A percentile compares a stretch with the other conserved stretches of the same genome.
These are phyloP conservation scores for Thymus quinquecostatus DNA, from an alignment of 257 asterid species.

Conservation along the genomic window DNA sequence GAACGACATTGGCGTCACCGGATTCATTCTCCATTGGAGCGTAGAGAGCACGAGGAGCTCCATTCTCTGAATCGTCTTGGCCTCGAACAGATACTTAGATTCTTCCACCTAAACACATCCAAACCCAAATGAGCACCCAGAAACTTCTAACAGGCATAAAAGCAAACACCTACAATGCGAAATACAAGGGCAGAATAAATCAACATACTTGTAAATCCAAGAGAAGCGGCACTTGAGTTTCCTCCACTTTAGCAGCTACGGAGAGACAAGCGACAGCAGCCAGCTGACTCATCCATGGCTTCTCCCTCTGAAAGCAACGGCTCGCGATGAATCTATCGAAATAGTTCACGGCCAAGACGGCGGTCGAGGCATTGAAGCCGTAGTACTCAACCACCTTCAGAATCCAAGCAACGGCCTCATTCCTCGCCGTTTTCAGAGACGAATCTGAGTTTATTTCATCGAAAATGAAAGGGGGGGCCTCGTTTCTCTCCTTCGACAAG, in stretches of 20 bases:
- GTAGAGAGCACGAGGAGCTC: constrained; percentile 79
- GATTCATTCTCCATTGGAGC: constrained; percentile 84
- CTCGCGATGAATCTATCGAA: constrained; percentile 70
- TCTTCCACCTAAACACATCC: constrained; percentile 59
- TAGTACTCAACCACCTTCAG: constrained; percentile 59
- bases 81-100: constrained; percentile 70
- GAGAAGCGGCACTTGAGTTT: constrained; percentile 82
- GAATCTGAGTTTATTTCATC: constrained; percentile 46
- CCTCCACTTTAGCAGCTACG: constrained; percentile 96
- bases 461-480: constrained; percentile 29
- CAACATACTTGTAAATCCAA: constrained; percentile 22
- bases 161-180: constrained; percentile 41
- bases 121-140: constrained; percentile 22
- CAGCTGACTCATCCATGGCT: constrained; percentile 95
- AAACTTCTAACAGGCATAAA: constrained; percentile 30
- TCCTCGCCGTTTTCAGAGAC: constrained; percentile 48
- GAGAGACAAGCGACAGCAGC: constrained; percentile 93
- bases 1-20: constrained; percentile 81
- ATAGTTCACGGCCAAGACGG: constrained; percentile 68
- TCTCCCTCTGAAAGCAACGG: constrained; percentile 70
- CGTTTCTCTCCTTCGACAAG: constrained; percentile 59
- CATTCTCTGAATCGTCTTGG: constrained; percentile 89
- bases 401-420: constrained; percentile 76
- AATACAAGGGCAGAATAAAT: neutral
- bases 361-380: constrained; percentile 65